Percentiles rank a stretch among this genome's conserved stretches.
These are phyloP conservation scores for Petunia axillaris DNA, from an alignment of 257 asterid genomes.

Conservation along the genomic window DNA sequence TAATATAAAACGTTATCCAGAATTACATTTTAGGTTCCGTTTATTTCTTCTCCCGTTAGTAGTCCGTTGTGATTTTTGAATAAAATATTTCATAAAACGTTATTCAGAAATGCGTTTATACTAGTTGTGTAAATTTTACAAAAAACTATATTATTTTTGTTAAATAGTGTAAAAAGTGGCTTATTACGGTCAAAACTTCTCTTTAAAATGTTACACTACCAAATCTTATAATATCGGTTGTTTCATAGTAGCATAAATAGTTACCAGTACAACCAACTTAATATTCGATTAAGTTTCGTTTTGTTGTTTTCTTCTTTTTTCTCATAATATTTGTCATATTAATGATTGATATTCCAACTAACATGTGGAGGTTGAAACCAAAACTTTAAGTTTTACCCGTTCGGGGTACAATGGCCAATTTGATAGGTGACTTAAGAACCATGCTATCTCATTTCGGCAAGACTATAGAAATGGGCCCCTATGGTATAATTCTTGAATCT, in stretches of 20 bases:
- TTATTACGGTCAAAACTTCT: too few relatives aligned
- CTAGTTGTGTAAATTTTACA: too few relatives aligned
- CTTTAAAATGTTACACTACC: background rate
- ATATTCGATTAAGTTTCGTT: background rate
- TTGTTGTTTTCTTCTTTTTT: background rate
- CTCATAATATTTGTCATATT: background rate
- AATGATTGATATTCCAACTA: background rate
- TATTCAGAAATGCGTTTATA: too few relatives aligned
- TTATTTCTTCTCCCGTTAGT: too few relatives aligned
- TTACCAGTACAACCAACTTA: background rate
- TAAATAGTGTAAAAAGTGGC: too few relatives aligned
- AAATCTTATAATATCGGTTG: too few relatives aligned
- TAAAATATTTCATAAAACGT: too few relatives aligned
- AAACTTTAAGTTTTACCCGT: background rate
- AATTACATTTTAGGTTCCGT: too few relatives aligned
- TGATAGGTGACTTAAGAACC: slow-evolving; percentile 7
- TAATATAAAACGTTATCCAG: too few relatives aligned
- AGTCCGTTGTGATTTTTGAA: too few relatives aligned
- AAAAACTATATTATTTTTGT: too few relatives aligned
- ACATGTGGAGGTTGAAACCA: background rate
- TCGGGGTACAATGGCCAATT: background rate
- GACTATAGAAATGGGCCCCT: background rate
- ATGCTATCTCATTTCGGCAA: background rate
- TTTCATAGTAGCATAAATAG: too few relatives aligned
- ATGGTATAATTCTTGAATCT: slow-evolving; percentile 17